phyloP scores from a whole-genome alignment of 768 basidiomycete species.

The Suillus subalutaceus region DNA sequence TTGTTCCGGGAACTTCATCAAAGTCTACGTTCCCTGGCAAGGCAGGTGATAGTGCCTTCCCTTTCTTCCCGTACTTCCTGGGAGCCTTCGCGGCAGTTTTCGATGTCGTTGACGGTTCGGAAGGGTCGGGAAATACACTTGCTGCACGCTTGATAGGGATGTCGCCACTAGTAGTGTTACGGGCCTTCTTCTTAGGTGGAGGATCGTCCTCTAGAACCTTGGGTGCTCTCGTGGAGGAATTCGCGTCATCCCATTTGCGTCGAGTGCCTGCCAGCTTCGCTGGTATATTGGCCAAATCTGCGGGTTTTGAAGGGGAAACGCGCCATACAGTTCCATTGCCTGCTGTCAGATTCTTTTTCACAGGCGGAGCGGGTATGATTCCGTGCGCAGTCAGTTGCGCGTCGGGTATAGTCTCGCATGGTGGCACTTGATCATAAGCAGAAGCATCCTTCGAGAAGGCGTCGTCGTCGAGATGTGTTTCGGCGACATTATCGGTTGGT shows the following conservation, averaged over 20 bases:
- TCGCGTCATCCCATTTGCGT: constrained; percentile 27
- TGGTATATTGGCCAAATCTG: constrained; percentile 1
- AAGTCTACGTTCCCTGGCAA: constrained; percentile 27
- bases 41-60: constrained; percentile 34
- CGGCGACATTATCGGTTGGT: not conserved
- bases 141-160: constrained; percentile 5
- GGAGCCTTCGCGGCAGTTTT: constrained; percentile 15
- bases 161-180: not conserved
- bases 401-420: not conserved
- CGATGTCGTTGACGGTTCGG: constrained; percentile 12
- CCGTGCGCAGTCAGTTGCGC: not conserved
- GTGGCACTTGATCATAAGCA: not conserved
- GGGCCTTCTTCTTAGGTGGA: constrained; percentile 25
- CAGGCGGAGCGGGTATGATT: not conserved
- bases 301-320: constrained; percentile 5
- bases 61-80: constrained; percentile 39
- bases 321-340: not conserved
- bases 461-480: not conserved
- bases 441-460: not conserved
- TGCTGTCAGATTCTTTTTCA: not conserved
- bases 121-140: not conserved
- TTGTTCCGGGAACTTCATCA: constrained; percentile 34
- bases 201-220: constrained; percentile 9
- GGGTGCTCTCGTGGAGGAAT: constrained; percentile 1
- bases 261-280: constrained; percentile 26